Evolutionary conservation across 331 rosid genomes (phyloP).

Genomic region (Telfairia occidentalis): DNA sequence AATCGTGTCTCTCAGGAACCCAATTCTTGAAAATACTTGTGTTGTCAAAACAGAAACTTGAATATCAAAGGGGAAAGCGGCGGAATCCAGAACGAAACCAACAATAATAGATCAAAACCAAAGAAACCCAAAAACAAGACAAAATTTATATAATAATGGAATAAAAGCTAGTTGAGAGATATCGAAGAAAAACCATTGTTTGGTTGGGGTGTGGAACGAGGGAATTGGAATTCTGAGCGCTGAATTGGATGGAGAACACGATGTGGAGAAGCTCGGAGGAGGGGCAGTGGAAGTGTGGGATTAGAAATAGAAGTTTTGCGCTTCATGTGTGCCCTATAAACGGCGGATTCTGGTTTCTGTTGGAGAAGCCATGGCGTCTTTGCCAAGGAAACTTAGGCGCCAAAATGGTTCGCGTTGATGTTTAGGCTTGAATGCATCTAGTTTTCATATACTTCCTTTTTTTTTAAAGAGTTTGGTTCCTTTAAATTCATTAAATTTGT

Average conservation of each 20-base stretch:
- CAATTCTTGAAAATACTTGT: neutral
- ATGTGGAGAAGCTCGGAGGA: neutral
- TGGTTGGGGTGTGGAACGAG: no score
- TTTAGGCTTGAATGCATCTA: no score
- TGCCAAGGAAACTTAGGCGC: conserved; percentile 27
- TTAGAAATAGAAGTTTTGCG: conserved; percentile 7
- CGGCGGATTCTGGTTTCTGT: neutral
- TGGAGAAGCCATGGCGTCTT: neutral
- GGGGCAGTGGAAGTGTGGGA: no score
- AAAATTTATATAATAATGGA: neutral
- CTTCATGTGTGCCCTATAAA: conserved; percentile 28
- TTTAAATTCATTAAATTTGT: no score
- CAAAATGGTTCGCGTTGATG: conserved; percentile 13
- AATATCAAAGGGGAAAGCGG: neutral
- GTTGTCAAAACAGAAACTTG: no score
- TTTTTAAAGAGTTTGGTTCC: no score
- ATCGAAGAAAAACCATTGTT: conserved; percentile 16
- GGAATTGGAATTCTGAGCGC: no score
- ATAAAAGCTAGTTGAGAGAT: neutral
- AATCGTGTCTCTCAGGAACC: neutral
- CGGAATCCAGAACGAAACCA: neutral
- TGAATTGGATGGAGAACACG: neutral
- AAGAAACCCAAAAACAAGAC: neutral
- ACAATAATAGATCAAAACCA: neutral
- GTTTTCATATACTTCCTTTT: no score